Evolutionary conservation across 306 rosid genomes (phyloP).

Genomic region (Vigna reflexopilosa): DNA sequence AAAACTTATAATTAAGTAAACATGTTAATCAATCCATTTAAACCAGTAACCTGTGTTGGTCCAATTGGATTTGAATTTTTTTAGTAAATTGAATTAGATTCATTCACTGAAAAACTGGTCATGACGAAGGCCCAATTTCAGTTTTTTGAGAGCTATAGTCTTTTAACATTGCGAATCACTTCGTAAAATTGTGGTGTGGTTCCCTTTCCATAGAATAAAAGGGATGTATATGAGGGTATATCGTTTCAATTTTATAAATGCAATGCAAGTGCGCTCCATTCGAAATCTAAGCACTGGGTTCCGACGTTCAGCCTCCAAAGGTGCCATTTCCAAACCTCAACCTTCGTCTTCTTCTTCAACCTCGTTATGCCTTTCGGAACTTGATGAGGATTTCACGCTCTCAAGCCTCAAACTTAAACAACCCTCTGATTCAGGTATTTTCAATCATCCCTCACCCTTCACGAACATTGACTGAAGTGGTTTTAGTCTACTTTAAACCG

Average conservation of each 20-base stretch:
- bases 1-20: no score
- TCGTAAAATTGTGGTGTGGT: no score
- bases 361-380: constrained; percentile 24
- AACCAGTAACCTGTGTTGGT: no score
- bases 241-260: background rate
- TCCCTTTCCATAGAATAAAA: no score
- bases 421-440: constrained; percentile 59
- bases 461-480: background rate
- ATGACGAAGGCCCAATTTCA: no score
- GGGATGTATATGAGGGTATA: background rate
- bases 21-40: no score
- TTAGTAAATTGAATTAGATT: no score
- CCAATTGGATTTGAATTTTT: no score
- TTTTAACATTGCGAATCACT: no score
- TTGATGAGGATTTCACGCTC: constrained; percentile 33
- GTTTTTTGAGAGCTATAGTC: no score
- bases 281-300: constrained; percentile 32
- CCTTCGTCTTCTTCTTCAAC: constrained; percentile 19
- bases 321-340: constrained; percentile 19
- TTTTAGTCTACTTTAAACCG: constrained; percentile 21
- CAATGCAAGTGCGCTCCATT: constrained; percentile 16
- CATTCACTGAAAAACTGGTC: no score
- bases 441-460: background rate
- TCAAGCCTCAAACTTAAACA: constrained; percentile 47
- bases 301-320: constrained; percentile 38